Percentiles rank a stretch among this genome's conserved stretches.
Evolutionary conservation across 495 filamentous ascomycete genomes (phyloP).

Genomic region (Jackrogersella minutella): DNA sequence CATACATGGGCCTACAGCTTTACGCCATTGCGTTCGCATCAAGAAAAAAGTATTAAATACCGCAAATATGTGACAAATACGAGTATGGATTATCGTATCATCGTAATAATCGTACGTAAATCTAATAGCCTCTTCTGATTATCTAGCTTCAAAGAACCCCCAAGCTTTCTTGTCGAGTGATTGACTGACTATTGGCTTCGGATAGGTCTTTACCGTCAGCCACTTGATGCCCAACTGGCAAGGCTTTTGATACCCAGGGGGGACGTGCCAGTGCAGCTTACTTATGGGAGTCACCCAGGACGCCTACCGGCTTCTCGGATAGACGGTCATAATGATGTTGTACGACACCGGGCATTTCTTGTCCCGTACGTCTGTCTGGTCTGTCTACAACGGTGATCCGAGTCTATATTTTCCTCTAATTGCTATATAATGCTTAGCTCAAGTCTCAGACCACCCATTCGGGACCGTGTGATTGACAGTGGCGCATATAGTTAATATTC

Average conservation of each 20-base stretch:
- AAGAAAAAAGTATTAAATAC: not conserved
- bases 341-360: slow-evolving; percentile 3
- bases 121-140: not conserved
- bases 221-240: slow-evolving; percentile 3
- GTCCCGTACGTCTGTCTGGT: not conserved
- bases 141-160: not conserved
- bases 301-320: slow-evolving; percentile 18
- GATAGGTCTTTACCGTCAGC: slow-evolving; percentile 13
- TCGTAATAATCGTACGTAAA: slow-evolving; percentile 5
- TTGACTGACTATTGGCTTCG: not conserved
- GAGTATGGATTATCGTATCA: not conserved
- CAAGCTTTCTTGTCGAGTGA: not conserved
- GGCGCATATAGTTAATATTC: slow-evolving; percentile 18
- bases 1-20: too few species aligned
- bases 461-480: not conserved
- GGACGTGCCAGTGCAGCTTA: slow-evolving; percentile 7
- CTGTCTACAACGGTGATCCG: not conserved
- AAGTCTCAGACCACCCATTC: too few species aligned
- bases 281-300: slow-evolving; percentile 3
- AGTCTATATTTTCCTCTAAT: too few species aligned
- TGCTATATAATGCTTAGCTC: too few species aligned
- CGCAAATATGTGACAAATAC: not conserved
- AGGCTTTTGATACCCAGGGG: slow-evolving; percentile 7
- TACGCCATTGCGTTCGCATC: too few species aligned
- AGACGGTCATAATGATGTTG: slow-evolving; percentile 1